These are phyloP conservation scores for Oxyria digyna DNA, from an alignment of 148 eudicot species.

Conservation along the genomic window DNA sequence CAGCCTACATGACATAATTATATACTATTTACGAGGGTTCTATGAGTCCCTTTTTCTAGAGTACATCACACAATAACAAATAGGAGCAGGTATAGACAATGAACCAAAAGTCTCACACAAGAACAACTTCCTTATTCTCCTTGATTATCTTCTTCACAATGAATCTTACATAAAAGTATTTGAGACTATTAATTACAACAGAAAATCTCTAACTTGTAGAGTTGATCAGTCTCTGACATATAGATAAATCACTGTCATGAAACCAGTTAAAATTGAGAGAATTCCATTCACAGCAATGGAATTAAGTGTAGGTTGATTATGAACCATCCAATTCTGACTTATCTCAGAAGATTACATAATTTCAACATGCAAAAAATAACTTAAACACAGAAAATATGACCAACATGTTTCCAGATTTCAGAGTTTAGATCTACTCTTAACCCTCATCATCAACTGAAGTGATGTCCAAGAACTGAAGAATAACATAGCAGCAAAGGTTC, in stretches of 20 bases:
- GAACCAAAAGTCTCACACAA: too few relatives aligned
- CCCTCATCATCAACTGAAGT: not conserved
- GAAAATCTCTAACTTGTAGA: too few relatives aligned
- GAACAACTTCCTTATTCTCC: slow-evolving; percentile 27
- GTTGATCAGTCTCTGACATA: not conserved
- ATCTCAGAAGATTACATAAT: not conserved
- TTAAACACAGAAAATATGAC: too few relatives aligned
- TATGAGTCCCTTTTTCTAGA: too few relatives aligned
- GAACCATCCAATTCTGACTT: not conserved
- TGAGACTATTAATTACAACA: too few relatives aligned
- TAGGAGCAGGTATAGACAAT: too few relatives aligned
- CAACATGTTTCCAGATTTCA: not conserved
- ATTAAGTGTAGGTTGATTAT: not conserved
- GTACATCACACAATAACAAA: too few relatives aligned
- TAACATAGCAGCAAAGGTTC: not conserved
- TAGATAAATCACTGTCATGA: not conserved
- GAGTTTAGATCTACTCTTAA: not conserved
- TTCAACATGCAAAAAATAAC: too few relatives aligned
- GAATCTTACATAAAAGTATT: slow-evolving; percentile 55
- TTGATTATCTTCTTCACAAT: slow-evolving; percentile 24
- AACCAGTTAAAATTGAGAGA: not conserved
- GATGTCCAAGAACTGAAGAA: not conserved
- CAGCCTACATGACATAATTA: too few relatives aligned
- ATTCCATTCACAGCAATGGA: not conserved
- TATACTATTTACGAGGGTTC: too few relatives aligned